Base-by-base conservation (phyloP, 1,284 basidiomycete genomes). In the Agroathelia rolfsii region DNA sequence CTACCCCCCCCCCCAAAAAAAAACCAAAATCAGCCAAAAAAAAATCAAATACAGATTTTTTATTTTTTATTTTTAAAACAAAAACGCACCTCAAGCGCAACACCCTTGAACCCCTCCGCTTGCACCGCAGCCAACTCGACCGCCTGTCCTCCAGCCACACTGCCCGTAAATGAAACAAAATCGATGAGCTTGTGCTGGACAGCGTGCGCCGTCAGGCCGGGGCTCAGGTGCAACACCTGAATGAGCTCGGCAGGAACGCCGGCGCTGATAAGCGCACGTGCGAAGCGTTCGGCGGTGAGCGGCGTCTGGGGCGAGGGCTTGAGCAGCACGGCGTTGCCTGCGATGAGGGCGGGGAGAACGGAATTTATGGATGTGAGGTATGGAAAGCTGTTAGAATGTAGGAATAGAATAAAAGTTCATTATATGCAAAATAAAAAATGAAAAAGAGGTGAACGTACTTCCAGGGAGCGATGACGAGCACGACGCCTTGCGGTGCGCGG, bases 261-360 rank as follows among this genome's bases (percentile, higher is more conserved):
- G 0, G 87, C 88, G 3, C 64, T 60, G 16, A 61, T 56, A 30
- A 90, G 69, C 0, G 84, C 79, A 21, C 64, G 52, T 2, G 75
- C 71, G 43, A 96, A 72, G 13, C 85, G 74, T 54, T 95, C 88
- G 3, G 85, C 89, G 0, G 78, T 77, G 26, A 89, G 59, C 17
- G 93, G 93, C 0, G 92, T 95, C 53, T 96, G 93, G 1, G 93
- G 93, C 3, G 90, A 93, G 0, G 93, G 90, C 56, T 96, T 97
- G 51, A 96, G 64, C 30, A 96, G 58, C 10, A 96, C 85, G 0
- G 85, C 62, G 54, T 97, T 96, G 17, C 93, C 88, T 4, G 87
- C 75, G 23, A 94, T 64, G 39, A 96, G 62, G 1, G 89, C 87
- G 2, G 92, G 92, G 19, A 96, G 69, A 34, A 96, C 76, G 2